Evolutionary conservation across 805 yeast genomes (phyloP).

Genomic region (Schwanniomyces occidentalis): DNA sequence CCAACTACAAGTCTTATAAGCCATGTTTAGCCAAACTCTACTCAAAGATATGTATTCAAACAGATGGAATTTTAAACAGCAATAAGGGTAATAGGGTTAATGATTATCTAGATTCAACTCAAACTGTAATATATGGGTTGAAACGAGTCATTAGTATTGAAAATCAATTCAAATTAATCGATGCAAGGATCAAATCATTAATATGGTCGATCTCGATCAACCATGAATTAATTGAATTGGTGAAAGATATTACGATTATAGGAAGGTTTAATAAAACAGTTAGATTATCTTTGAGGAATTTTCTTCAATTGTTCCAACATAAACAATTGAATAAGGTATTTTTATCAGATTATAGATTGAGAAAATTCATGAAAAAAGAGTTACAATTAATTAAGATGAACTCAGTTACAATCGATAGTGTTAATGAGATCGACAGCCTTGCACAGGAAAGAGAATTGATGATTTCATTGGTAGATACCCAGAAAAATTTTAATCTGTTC

Average conservation of each 20-base stretch:
- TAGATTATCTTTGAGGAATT: slow-evolving; percentile 3
- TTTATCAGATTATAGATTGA: slow-evolving; percentile 9
- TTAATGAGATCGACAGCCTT: slow-evolving; percentile 7
- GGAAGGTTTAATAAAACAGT: slow-evolving; percentile 10
- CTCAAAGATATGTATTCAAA: slow-evolving; percentile 21
- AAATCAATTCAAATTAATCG: slow-evolving; percentile 25
- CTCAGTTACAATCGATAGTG: slow-evolving; percentile 21
- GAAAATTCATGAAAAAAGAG: slow-evolving; percentile 8
- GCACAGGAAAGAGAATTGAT: slow-evolving; percentile 1
- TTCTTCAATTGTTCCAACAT: slow-evolving; percentile 5
- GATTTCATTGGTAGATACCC: slow-evolving; percentile 1
- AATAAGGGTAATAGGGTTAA: slow-evolving; percentile 6
- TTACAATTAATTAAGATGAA: slow-evolving; percentile 8
- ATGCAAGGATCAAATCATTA: slow-evolving; percentile 28
- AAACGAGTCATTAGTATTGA: slow-evolving; percentile 11
- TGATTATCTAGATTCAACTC: slow-evolving; percentile 23
- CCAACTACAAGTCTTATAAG: slow-evolving; percentile 35
- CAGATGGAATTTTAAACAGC: slow-evolving; percentile 16
- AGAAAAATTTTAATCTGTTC: neutral
- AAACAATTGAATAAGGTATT: slow-evolving; percentile 7
- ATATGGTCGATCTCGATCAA: slow-evolving; percentile 26
- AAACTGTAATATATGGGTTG: slow-evolving; percentile 29
- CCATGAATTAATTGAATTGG: slow-evolving; percentile 18
- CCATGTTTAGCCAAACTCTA: slow-evolving; percentile 33
- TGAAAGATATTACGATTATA: slow-evolving; percentile 19